Conservation (phyloP, 73 alveolate species). For the Paramecium sonneborni region DNA sequence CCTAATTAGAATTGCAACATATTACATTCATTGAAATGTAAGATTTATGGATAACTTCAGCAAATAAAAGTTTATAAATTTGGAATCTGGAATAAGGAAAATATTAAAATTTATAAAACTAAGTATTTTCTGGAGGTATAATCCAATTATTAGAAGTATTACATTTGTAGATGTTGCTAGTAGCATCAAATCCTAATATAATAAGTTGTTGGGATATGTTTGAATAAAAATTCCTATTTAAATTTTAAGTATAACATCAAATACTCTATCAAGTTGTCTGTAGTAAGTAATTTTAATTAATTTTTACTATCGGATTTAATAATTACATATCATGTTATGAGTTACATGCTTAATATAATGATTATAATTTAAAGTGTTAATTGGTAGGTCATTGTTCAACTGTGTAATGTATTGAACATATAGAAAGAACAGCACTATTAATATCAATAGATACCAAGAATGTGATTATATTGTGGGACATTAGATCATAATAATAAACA, state of each 20-base stretch:
- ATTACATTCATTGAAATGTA: background rate
- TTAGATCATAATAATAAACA: conserved; percentile 8
- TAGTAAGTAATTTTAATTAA: background rate
- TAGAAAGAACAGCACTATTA: background rate
- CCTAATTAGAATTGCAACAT: background rate
- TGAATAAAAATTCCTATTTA: conserved; percentile 11
- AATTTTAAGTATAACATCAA: background rate
- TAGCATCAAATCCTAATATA: background rate
- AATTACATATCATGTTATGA: conserved; percentile 17
- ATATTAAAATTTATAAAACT: background rate
- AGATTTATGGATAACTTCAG: conserved; percentile 28
- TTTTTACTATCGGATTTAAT: conserved; percentile 35
- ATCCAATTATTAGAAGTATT: background rate
- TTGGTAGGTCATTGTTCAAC: conserved; percentile 16
- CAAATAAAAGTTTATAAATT: background rate
- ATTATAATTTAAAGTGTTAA: background rate
- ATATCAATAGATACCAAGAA: conserved; percentile 19
- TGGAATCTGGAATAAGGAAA: conserved; percentile 28
- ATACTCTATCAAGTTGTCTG: background rate
- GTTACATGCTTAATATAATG: conserved; percentile 41
- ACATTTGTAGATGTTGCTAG: background rate
- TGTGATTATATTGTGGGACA: conserved; percentile 46
- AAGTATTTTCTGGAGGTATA: conserved; percentile 15
- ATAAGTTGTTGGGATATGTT: conserved; percentile 47
- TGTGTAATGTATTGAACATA: background rate